Evolutionary conservation across 179 eudicot species (phyloP), one percentile per base, ranked within the genome.

Genomic region (Silene coronaria): DNA sequence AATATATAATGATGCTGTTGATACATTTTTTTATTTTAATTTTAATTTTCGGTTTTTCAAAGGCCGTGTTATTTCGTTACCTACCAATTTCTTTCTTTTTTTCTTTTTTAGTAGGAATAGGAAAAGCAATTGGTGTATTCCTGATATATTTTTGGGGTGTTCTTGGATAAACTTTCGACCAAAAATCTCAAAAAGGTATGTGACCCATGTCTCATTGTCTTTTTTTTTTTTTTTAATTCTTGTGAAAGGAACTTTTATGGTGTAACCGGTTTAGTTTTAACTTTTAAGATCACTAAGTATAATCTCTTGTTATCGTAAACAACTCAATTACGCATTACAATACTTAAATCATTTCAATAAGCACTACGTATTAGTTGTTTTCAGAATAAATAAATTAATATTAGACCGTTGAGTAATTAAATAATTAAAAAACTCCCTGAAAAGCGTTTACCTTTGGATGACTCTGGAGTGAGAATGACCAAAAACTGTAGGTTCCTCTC

Each of bases 391-490:
- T 14, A 55, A 55, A 17, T 53, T 17, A 55, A n/a, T 55, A 55
- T 55, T 16, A 55, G 59, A 55, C 21, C 8, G 59, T 55, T 9
- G 7, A 45, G 51, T 5, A 61, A 61, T 11, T 23, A 70, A 45
- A 74, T 77, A 51, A 72, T 24, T 24, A 16, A 46, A 16, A 12
- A 70, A 70, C 74, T 75, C 64, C 34, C 61, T 78, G 53, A 68
- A 81, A 77, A 51, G 77, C 82, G 84, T 84, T 79, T 84, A 84
- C 87, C 79, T 84, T 81, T 79, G 72, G 79, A 69, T 60, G 79
- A 71, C 71, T 58, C 36, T 62, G 74, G 75, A 79, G 80, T 60
- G 70, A 64, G 55, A 38, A 4, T 26, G 60, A 51, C 21, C 34
- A 1, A 32, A 45, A 14, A 48, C 30, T 64, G 45, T 32, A 32